phyloP scores from a whole-genome alignment of 495 filamentous ascomycete species.

The Gamarada debralockiae region DNA sequence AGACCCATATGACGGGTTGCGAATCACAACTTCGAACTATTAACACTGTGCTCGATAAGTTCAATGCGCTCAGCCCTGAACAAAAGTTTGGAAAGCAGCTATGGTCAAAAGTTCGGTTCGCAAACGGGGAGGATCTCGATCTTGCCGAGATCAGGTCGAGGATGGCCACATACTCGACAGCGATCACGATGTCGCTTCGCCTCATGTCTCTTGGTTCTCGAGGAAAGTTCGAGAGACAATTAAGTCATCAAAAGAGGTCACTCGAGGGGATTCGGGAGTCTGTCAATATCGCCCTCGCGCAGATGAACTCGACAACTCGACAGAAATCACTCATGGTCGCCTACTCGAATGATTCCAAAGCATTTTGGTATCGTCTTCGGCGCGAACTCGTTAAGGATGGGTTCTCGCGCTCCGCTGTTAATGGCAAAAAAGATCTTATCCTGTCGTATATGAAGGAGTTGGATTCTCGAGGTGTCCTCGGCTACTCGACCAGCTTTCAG shows the following conservation, averaged over 20 bases:
- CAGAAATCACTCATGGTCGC: slow-evolving; percentile 6
- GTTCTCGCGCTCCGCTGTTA: background rate
- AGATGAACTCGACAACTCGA: background rate
- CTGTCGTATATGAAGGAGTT: slow-evolving; percentile 15
- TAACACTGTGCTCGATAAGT: background rate
- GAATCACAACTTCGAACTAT: background rate
- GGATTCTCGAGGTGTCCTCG: slow-evolving; percentile 9
- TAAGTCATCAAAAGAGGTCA: background rate
- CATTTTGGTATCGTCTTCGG: slow-evolving; percentile 12
- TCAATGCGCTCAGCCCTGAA: background rate
- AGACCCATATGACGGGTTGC: slow-evolving; percentile 4
- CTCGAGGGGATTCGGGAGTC: slow-evolving; percentile 5
- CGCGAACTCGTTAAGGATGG: slow-evolving; percentile 11
- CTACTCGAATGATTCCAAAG: slow-evolving; percentile 8
- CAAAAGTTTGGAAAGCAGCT: background rate
- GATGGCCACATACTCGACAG: slow-evolving; percentile 4
- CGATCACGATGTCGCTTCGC: slow-evolving; percentile 5
- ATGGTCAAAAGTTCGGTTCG: slow-evolving; percentile 11
- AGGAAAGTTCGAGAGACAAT: background rate
- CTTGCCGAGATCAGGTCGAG: slow-evolving; percentile 3
- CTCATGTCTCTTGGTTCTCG: background rate
- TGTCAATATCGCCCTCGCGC: background rate
- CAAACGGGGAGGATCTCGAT: slow-evolving; percentile 1
- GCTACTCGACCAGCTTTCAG: background rate
- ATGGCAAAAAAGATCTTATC: slow-evolving; percentile 12